A percentile compares a stretch with the other conserved stretches of the same genome.
Conservation (phyloP, 108 stramenopile genomes). For the Cyclotella sp. region DNA sequence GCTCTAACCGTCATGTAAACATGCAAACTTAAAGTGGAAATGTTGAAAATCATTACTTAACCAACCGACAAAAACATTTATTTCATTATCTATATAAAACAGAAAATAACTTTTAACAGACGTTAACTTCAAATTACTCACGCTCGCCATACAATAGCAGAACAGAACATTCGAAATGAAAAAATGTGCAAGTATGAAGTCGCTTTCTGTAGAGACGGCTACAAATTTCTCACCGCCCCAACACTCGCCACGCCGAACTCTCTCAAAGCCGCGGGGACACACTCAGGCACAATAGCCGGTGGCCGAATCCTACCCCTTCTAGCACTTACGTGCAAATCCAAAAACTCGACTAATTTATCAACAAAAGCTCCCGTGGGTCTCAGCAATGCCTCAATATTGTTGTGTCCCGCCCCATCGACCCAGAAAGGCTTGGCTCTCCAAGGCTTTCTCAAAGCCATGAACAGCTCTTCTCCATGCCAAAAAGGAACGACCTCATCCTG, state of each 20-base stretch:
- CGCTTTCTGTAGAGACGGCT: background rate
- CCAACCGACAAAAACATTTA: background rate
- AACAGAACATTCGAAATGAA: background rate
- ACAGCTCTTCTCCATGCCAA: slow-evolving; percentile 95
- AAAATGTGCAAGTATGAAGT: background rate
- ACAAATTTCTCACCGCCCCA: slow-evolving; percentile 9
- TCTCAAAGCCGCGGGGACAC: slow-evolving; percentile 54
- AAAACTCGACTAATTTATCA: slow-evolving; percentile 82
- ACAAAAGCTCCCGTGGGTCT: slow-evolving; percentile 83
- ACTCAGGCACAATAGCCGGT: slow-evolving; percentile 75
- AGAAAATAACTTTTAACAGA: too few species aligned
- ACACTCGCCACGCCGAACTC: slow-evolving; percentile 39
- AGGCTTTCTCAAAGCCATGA: slow-evolving; percentile 79
- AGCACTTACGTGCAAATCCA: slow-evolving; percentile 84
- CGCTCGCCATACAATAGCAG: slow-evolving; percentile 10
- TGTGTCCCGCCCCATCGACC: slow-evolving; percentile 92
- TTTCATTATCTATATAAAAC: background rate
- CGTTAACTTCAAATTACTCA: background rate
- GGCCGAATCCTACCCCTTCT: slow-evolving; percentile 66
- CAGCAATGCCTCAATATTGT: slow-evolving; percentile 92
- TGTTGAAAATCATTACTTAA: too few species aligned
- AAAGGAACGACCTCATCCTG: slow-evolving; percentile 96
- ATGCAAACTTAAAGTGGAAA: too few species aligned
- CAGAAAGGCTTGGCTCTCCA: slow-evolving; percentile 94
- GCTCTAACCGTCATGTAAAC: too few species aligned